Evolutionary conservation across 306 rosid species (phyloP).

Genomic region (Sindora glabra): DNA sequence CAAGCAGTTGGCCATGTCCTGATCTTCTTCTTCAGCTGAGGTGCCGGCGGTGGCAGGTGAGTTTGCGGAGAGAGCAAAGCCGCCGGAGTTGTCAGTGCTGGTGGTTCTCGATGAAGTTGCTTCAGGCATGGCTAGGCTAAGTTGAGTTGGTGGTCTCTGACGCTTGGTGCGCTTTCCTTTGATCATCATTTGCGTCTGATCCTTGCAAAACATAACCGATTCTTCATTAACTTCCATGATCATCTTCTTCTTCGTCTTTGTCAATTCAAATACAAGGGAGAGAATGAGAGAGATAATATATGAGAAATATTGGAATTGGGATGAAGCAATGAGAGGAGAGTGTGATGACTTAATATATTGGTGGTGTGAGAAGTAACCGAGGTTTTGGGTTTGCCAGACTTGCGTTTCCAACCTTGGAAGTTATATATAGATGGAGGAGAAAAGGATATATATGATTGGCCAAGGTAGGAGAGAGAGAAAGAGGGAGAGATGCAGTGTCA

Average conservation of each 20-base stretch:
- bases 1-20: conserved; percentile 76
- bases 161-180: conserved; percentile 80
- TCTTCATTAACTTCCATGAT: conserved; percentile 32
- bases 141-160: conserved; percentile 38
- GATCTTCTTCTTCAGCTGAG: conserved; percentile 37
- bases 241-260: too few relatives aligned
- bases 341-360: conserved; percentile 28
- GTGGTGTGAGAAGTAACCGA: conserved; percentile 37
- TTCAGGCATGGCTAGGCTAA: conserved; percentile 20
- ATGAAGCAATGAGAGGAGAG: conserved; percentile 4
- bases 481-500: conserved; percentile 38
- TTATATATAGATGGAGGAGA: conserved; percentile 30
- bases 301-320: too few relatives aligned
- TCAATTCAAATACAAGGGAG: too few relatives aligned
- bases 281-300: neutral
- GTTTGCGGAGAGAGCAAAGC: neutral
- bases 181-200: conserved; percentile 26
- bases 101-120: conserved; percentile 20
- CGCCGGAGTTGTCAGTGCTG: conserved; percentile 1
- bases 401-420: conserved; percentile 49
- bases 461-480: conserved; percentile 2
- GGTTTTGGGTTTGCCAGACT: conserved; percentile 37
- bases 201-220: conserved; percentile 12
- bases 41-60: neutral
- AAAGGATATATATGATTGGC: conserved; percentile 13